Evolutionary conservation across 2,329 filamentous ascomycete genomes (phyloP).

Genomic region (Fusarium transvaalense): DNA sequence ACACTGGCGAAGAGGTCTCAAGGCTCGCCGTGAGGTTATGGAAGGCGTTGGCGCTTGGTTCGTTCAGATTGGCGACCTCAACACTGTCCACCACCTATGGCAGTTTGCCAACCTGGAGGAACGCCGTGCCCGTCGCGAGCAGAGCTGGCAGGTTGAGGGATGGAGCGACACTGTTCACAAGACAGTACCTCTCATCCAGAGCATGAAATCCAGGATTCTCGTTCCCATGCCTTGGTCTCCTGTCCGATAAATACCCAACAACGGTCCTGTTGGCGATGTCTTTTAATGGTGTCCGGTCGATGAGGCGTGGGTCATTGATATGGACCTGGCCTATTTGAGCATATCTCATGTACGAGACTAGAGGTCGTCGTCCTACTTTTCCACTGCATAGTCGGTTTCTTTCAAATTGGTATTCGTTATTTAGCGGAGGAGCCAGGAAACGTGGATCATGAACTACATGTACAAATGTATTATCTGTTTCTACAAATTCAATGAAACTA

Average conservation of each 20-base stretch:
- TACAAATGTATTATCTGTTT: slow-evolving; percentile 45
- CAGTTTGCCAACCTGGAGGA: slow-evolving; percentile 98
- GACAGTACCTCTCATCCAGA: slow-evolving; percentile 96
- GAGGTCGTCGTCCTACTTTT: slow-evolving; percentile 19
- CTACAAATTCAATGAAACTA: slow-evolving; percentile 34
- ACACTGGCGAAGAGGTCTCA: slow-evolving; percentile 93
- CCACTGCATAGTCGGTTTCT: slow-evolving; percentile 36
- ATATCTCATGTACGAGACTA: slow-evolving; percentile 29
- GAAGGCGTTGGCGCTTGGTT: slow-evolving; percentile 99
- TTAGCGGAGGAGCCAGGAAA: slow-evolving; percentile 38
- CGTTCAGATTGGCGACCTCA: slow-evolving; percentile 96
- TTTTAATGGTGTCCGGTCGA: slow-evolving; percentile 5
- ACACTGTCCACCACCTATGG: slow-evolving; percentile 98
- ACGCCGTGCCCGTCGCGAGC: slow-evolving; percentile 87
- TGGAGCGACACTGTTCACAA: slow-evolving; percentile 99
- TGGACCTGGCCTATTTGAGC: slow-evolving; percentile 2
- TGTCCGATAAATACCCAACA: slow-evolving; percentile 70
- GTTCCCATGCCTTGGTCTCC: slow-evolving; percentile 98
- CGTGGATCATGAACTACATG: slow-evolving; percentile 46
- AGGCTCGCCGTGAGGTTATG: slow-evolving; percentile 95
- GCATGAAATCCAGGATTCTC: slow-evolving; percentile 93
- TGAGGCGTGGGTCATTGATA: neutral
- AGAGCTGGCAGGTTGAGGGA: slow-evolving; percentile 94
- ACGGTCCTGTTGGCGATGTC: neutral
- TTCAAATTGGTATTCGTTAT: slow-evolving; percentile 26